Evolutionary conservation across 2,329 filamentous ascomycete genomes (phyloP).

Genomic region (Trichophyton rubrum): DNA sequence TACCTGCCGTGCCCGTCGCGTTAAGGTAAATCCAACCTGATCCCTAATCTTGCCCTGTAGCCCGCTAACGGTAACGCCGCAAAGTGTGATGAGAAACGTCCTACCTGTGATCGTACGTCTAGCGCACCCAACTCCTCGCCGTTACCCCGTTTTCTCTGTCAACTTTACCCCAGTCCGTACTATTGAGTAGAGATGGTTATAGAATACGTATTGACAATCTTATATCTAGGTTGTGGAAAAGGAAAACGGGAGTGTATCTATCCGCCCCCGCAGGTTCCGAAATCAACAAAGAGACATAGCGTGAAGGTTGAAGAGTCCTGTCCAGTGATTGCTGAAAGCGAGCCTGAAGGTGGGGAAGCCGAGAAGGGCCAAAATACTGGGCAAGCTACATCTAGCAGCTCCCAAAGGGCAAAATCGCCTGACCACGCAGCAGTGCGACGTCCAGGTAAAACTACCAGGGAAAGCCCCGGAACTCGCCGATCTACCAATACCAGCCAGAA

Average conservation of each 20-base stretch:
- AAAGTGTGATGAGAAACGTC: conserved; percentile 81
- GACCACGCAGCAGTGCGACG: background rate
- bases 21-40: conserved; percentile 46
- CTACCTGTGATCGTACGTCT: conserved; percentile 61
- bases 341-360: conserved; percentile 42
- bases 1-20: conserved; percentile 76
- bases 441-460: background rate
- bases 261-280: conserved; percentile 49
- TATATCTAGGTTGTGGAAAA: conserved; percentile 63
- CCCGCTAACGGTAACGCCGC: conserved; percentile 1
- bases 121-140: too few species aligned
- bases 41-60: background rate
- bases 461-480: background rate
- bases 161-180: background rate
- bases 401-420: background rate
- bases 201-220: conserved; percentile 1
- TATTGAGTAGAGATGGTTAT: background rate
- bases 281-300: conserved; percentile 28
- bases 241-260: conserved; percentile 84
- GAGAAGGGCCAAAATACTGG: conserved; percentile 16
- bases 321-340: conserved; percentile 33
- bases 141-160: background rate
- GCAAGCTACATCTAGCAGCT: background rate
- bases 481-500: background rate
- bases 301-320: conserved; percentile 31